Evolutionary conservation across 2,329 filamentous ascomycete genomes (phyloP).

Genomic region (Aspergillus uvarum): DNA sequence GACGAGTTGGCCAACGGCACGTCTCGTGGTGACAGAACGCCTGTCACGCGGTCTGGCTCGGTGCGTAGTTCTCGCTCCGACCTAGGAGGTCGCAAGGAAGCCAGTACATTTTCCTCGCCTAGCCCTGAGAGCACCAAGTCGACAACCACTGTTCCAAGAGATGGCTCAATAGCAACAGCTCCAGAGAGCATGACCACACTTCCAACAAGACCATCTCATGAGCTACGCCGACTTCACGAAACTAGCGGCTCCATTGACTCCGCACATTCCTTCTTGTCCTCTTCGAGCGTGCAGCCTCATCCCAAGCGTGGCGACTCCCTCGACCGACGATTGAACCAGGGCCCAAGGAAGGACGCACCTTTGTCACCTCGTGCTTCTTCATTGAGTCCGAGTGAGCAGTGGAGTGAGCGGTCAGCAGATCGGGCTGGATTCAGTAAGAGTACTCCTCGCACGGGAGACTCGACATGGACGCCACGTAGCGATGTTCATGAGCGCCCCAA

Average conservation of each 20-base stretch:
- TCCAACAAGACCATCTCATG: conserved; percentile 57
- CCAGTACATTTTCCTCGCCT: conserved; percentile 41
- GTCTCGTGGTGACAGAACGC: conserved; percentile 9
- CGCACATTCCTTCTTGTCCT: conserved; percentile 33
- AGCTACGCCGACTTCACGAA: conserved; percentile 56
- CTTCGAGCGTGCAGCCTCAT: conserved; percentile 34
- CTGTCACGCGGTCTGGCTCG: conserved; percentile 49
- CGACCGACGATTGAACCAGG: conserved; percentile 51
- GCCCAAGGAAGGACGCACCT: conserved; percentile 65
- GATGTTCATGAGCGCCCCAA: conserved; percentile 35
- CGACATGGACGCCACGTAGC: conserved; percentile 51
- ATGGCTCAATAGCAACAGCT: conserved; percentile 17
- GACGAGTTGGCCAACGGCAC: conserved; percentile 30
- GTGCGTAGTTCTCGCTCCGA: conserved; percentile 48
- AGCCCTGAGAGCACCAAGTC: conserved; percentile 30
- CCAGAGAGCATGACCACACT: conserved; percentile 36
- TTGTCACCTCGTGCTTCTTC: conserved; percentile 35
- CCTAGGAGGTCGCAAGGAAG: conserved; percentile 38
- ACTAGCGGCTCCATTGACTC: conserved; percentile 48
- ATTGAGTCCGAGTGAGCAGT: conserved; percentile 34
- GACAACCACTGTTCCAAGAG: conserved; percentile 35
- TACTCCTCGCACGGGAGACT: conserved; percentile 45
- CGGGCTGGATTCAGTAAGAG: conserved; percentile 39
- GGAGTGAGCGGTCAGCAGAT: conserved; percentile 28
- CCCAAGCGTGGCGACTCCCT: conserved; percentile 64